Evolutionary conservation across 495 filamentous ascomycete species (phyloP).

Genomic region (Neurospora sp.): DNA sequence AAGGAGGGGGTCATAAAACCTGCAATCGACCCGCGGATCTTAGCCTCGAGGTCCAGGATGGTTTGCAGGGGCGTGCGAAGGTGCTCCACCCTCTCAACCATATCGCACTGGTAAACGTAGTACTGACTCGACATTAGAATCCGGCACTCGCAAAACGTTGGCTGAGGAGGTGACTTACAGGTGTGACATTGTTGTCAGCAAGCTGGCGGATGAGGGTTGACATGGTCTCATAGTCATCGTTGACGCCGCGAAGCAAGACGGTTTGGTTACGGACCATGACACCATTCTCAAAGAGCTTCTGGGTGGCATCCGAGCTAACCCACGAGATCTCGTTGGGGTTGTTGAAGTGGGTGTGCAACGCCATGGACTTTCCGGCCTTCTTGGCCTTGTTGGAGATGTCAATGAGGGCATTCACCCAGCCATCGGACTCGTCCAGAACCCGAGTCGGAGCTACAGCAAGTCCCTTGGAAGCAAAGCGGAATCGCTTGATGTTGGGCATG

Average conservation of each 20-base stretch:
- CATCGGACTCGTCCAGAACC: conserved; percentile 38
- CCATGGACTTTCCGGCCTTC: conserved; percentile 43
- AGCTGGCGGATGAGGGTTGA: conserved; percentile 37
- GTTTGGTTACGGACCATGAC: conserved; percentile 42
- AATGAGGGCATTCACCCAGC: conserved; percentile 43
- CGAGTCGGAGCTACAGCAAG: conserved; percentile 42
- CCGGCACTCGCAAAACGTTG: background rate
- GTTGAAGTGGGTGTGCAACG: conserved; percentile 54
- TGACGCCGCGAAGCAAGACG: conserved; percentile 46
- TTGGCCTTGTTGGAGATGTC: conserved; percentile 35
- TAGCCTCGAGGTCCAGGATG: conserved; percentile 43
- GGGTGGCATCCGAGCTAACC: conserved; percentile 42
- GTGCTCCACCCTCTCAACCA: conserved; percentile 47
- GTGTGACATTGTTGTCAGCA: conserved; percentile 44
- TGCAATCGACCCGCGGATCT: conserved; percentile 46
- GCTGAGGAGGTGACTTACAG: conserved; percentile 25
- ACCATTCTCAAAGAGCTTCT: conserved; percentile 37
- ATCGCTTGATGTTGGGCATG: conserved; percentile 35
- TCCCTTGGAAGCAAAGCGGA: conserved; percentile 50
- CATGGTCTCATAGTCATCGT: conserved; percentile 45
- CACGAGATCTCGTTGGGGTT: conserved; percentile 50
- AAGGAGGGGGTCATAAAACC: conserved; percentile 51
- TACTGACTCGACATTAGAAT: conserved; percentile 27
- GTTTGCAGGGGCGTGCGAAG: conserved; percentile 49
- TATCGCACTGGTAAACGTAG: conserved; percentile 51